Evolutionary conservation across 495 filamentous ascomycete species (phyloP).

Genomic region (Hypoxylon intermedium): DNA sequence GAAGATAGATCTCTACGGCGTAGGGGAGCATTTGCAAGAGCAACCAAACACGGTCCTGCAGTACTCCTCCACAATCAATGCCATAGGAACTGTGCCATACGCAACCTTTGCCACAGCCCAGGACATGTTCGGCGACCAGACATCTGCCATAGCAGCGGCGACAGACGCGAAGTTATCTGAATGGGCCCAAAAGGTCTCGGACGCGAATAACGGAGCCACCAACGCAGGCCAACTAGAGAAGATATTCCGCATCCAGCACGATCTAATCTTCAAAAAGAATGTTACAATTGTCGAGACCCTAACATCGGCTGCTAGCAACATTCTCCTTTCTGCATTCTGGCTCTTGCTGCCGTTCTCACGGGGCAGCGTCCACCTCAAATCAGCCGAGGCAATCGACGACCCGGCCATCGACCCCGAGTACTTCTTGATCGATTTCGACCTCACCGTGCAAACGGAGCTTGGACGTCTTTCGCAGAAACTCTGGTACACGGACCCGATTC

Average conservation of each 20-base stretch:
- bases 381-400: constrained; percentile 42
- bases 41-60: constrained; percentile 43
- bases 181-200: constrained; percentile 44
- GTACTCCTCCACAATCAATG: constrained; percentile 16
- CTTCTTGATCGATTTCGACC: constrained; percentile 46
- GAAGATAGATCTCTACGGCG: constrained; percentile 49
- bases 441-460: constrained; percentile 36
- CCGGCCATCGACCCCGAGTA: constrained; percentile 47
- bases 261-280: constrained; percentile 50
- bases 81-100: constrained; percentile 32
- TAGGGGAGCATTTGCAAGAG: constrained; percentile 61
- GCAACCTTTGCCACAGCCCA: constrained; percentile 46
- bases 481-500: constrained; percentile 40
- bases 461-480: constrained; percentile 35
- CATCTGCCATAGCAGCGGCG: constrained; percentile 25
- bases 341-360: constrained; percentile 50
- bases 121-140: constrained; percentile 36
- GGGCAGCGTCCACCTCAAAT: constrained; percentile 53
- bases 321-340: constrained; percentile 52
- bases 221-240: constrained; percentile 42
- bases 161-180: constrained; percentile 28
- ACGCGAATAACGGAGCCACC: constrained; percentile 39
- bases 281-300: constrained; percentile 54
- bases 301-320: constrained; percentile 31
- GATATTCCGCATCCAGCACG: constrained; percentile 51